Conservation (phyloP, 371 early-diverging fungal species). For the Saksenaea vasiformis region DNA sequence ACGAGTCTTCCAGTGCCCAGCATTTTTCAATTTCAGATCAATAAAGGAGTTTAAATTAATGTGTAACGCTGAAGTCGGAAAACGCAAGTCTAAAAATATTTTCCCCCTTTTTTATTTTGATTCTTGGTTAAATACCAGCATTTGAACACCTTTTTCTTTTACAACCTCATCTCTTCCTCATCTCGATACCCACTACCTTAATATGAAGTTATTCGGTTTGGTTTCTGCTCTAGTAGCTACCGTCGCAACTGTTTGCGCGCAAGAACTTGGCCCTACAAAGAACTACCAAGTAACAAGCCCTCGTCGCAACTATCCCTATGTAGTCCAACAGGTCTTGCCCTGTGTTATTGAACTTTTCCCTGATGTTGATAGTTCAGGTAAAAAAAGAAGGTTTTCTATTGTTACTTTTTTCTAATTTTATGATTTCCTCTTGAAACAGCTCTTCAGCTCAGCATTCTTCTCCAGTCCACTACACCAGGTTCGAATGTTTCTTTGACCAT, state of each 20-base stretch:
- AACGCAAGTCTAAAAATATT: not conserved
- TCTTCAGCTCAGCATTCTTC: not conserved
- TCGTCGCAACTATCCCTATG: conserved; percentile 39
- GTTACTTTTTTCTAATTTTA: not conserved
- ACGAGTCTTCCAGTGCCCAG: too few species aligned
- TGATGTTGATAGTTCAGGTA: conserved; percentile 27
- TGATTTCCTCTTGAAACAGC: not conserved
- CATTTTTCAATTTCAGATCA: not conserved
- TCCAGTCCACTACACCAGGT: not conserved
- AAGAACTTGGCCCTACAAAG: conserved; percentile 35
- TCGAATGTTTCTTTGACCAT: conserved; percentile 18
- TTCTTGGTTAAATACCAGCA: not conserved
- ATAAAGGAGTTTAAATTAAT: conserved; percentile 1
- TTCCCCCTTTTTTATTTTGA: not conserved
- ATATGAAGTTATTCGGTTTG: conserved; percentile 13
- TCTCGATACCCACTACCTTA: conserved; percentile 1
- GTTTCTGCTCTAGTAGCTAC: conserved; percentile 9
- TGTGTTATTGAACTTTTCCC: conserved; percentile 36
- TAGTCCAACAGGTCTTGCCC: conserved; percentile 37
- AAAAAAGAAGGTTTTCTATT: not conserved
- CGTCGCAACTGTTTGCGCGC: conserved; percentile 23
- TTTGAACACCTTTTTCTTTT: not conserved
- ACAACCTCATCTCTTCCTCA: conserved; percentile 1
- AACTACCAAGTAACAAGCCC: conserved; percentile 46
- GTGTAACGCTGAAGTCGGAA: not conserved